These are phyloP conservation scores for Phytophthora idaei DNA, from an alignment of 352 stramenopile genomes.

Conservation along the genomic window DNA sequence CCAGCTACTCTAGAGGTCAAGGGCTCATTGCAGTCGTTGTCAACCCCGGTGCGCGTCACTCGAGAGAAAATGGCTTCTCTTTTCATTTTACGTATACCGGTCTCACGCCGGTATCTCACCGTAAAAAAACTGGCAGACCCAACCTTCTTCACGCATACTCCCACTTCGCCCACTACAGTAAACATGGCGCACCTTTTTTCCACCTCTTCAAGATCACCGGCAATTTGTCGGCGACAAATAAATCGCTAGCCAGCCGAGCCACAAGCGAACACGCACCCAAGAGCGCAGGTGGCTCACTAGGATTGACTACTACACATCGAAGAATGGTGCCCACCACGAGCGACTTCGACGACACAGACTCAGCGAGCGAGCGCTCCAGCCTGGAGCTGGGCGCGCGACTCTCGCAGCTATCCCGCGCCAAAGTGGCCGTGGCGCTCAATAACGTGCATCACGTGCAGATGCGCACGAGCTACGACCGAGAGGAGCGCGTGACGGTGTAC, in stretches of 20 bases:
- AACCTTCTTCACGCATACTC: constrained; percentile 17
- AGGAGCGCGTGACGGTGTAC: constrained; percentile 45
- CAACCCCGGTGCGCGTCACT: neutral
- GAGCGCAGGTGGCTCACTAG: constrained; percentile 1
- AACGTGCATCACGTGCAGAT: constrained; percentile 63
- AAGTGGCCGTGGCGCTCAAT: constrained; percentile 60
- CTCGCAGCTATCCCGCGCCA: constrained; percentile 36
- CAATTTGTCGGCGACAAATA: neutral
- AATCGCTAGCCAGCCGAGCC: constrained; percentile 2
- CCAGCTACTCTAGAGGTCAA: no score
- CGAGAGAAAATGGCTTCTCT: neutral
- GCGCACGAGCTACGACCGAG: constrained; percentile 36
- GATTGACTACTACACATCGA: neutral
- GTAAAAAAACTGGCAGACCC: constrained; percentile 11
- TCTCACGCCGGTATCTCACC: constrained; percentile 5
- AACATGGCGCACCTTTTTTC: constrained; percentile 10
- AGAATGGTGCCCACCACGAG: neutral
- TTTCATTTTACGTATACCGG: constrained; percentile 7
- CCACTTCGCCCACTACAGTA: constrained; percentile 18
- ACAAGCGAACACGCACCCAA: constrained; percentile 10
- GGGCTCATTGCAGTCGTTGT: no score
- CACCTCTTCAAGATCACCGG: constrained; percentile 27
- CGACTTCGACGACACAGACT: constrained; percentile 12
- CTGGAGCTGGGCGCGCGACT: constrained; percentile 6
- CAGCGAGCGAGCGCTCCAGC: no score